A percentile compares a stretch with the other conserved stretches of the same genome.
Evolutionary conservation across 116 monocot genomes (phyloP).

Genomic region (Trichopus zeylanicus): DNA sequence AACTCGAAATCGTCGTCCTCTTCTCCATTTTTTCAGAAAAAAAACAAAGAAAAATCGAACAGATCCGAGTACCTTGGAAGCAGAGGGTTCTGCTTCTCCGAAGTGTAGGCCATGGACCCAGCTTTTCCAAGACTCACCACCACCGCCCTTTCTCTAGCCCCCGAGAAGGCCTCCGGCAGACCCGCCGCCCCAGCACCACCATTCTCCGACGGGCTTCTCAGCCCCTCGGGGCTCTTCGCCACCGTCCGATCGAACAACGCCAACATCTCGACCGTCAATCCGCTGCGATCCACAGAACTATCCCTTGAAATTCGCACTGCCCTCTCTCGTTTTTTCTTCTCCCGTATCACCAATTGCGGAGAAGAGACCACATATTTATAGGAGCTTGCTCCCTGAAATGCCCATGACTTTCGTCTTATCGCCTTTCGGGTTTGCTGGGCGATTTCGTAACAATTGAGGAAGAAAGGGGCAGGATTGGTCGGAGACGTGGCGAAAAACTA

Average conservation of each 20-base stretch:
- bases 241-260: constrained; percentile 54
- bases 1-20: too few relatives aligned
- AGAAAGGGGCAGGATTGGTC: not conserved
- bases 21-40: too few relatives aligned
- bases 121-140: constrained; percentile 36
- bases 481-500: not conserved
- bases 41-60: not conserved
- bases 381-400: not conserved
- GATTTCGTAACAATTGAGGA: not conserved
- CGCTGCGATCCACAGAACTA: not conserved
- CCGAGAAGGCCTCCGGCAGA: constrained; percentile 31
- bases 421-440: not conserved
- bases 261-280: constrained; percentile 27
- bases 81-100: constrained; percentile 60
- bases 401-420: not conserved
- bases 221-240: constrained; percentile 58
- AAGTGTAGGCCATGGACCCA: constrained; percentile 46
- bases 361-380: not conserved
- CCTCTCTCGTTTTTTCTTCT: not conserved
- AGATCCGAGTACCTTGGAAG: constrained; percentile 33
- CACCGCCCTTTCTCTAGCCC: constrained; percentile 34
- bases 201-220: constrained; percentile 16
- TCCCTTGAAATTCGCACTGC: not conserved
- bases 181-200: constrained; percentile 11
- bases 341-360: too few relatives aligned